Evolutionary conservation across 2,329 filamentous ascomycete species (phyloP).

Genomic region (Falciphora oryzae): DNA sequence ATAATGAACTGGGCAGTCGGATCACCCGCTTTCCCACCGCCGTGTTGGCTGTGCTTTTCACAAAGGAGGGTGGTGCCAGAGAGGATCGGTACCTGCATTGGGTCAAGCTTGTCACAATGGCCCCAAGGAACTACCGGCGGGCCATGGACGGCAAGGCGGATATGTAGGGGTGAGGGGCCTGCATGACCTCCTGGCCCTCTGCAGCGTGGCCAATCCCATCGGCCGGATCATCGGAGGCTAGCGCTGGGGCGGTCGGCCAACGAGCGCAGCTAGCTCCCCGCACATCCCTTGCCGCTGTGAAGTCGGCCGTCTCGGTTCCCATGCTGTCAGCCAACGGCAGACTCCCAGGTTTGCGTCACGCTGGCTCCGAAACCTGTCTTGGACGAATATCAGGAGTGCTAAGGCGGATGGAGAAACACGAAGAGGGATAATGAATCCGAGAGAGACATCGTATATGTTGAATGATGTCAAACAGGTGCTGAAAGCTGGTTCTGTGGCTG

Average conservation of each 20-base stretch:
- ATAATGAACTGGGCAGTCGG: neutral
- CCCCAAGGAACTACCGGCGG: neutral
- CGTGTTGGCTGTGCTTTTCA: neutral
- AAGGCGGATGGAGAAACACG: neutral
- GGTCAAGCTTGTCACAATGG: neutral
- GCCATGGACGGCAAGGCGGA: neutral
- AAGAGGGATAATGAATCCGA: neutral
- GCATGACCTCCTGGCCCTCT: neutral
- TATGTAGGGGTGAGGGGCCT: neutral
- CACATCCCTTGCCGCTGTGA: neutral
- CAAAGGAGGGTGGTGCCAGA: neutral
- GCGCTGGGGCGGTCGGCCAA: neutral
- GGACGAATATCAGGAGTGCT: neutral
- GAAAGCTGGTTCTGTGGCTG: neutral
- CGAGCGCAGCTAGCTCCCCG: neutral
- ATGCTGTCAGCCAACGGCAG: neutral
- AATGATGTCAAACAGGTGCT: no score
- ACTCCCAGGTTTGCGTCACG: neutral
- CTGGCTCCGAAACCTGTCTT: neutral
- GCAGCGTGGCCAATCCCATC: neutral
- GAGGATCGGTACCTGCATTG: conserved; percentile 6
- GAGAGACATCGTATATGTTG: neutral
- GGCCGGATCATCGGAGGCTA: neutral
- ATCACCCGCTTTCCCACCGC: neutral
- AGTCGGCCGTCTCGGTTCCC: neutral